Base-by-base conservation (phyloP, 2,329 filamentous ascomycete species). In the Fusarium burgessii region DNA sequence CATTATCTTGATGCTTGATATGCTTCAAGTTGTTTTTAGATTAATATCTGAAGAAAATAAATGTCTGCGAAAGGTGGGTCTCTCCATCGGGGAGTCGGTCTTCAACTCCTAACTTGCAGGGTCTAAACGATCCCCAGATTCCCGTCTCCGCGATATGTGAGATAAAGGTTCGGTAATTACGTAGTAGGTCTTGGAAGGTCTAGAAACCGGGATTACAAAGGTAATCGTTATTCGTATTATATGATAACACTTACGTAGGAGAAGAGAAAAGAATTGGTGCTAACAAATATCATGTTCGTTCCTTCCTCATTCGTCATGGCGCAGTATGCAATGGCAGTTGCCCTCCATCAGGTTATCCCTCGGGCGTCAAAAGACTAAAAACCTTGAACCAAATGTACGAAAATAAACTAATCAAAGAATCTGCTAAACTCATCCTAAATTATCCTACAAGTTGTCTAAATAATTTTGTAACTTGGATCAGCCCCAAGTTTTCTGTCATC, bases 131-230 rank as follows among this genome's bases (percentile, higher is more conserved):
- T 46, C 51, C 51, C 51, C 51, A 55, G 51, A 55, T 55, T 25
- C 20, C 51, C 51, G 51, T 15, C 51, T 55, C 51, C 51, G 38
- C 51, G 51, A 51, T 42, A 32, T 25, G 14, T 12, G 27, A 55
- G 51, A 55, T 47, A 55, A 23, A 46, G 51, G 33, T 55, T 46
- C 52, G 38, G 20, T 17, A 55, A 55, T 51, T 55, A 55, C 52
- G 52, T 46, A 43, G 33, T 38, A 29, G 6, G 50, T 41, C 49
- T 52, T 52, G 49, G 35, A 9, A 3, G 8, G 12, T 43, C 18
- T 5, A 23, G 17, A 12, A 8, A 15, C 23, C n/a, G 1, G 51
- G 52, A n/a, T 46, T 47, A 45, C 15, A 47, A 15, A n/a, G 17
- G 29, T 14, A 7, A 18, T 15, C 25, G 8, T 33, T 47, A 41